Conservation (phyloP, 306 rosid genomes). For the Medicago ruthenica region DNA sequence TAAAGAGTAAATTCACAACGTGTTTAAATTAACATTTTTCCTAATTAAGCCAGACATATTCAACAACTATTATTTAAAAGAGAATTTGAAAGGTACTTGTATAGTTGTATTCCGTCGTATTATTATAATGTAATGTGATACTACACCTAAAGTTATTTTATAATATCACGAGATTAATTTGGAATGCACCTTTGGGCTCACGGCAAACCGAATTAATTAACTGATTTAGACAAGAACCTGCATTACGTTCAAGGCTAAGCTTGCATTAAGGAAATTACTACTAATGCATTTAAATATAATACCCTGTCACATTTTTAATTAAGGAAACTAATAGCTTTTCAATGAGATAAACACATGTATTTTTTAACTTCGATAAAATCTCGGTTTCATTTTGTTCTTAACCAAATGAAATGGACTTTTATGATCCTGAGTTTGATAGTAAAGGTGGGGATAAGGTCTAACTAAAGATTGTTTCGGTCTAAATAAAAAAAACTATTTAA, state of each 20-base stretch:
- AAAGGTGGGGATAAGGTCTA: too few relatives aligned
- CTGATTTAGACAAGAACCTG: constrained; percentile 36
- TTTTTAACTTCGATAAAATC: too few relatives aligned
- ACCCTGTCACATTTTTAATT: neutral
- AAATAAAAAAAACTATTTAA: too few relatives aligned
- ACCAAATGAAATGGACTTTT: too few relatives aligned
- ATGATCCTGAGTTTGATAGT: too few relatives aligned
- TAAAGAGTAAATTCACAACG: constrained; percentile 33
- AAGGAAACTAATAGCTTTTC: neutral
- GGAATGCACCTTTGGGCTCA: constrained; percentile 16
- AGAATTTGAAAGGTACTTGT: constrained; percentile 41
- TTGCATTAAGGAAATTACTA: neutral
- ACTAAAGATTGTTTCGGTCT: too few relatives aligned
- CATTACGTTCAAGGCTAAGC: neutral
- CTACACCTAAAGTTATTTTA: constrained; percentile 12
- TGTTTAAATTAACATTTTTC: constrained; percentile 28
- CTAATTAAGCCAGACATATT: constrained; percentile 17
- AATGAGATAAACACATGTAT: neutral
- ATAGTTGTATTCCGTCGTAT: constrained; percentile 27
- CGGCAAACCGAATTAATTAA: constrained; percentile 22
- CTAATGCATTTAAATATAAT: neutral
- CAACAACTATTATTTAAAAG: neutral
- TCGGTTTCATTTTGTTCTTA: too few relatives aligned
- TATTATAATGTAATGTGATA: constrained; percentile 27
- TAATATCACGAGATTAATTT: constrained; percentile 18